Conservation (phyloP, 257 asterid species). For the Ballota nigra region DNA sequence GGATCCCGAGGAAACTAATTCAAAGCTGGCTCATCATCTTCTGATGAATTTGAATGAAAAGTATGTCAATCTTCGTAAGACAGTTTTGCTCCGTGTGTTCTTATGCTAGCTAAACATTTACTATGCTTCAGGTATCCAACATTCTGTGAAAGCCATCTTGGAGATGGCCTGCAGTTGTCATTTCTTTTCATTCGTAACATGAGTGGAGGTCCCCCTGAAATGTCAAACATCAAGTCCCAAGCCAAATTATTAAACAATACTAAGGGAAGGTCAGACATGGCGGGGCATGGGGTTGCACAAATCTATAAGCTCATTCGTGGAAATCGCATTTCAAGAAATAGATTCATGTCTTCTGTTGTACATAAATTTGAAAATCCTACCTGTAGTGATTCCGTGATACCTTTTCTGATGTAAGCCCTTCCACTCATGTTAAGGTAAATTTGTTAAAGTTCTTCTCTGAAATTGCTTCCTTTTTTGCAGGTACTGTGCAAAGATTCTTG, state of each 20-base stretch:
- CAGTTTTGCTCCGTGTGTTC: constrained; percentile 1
- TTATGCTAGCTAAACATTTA: constrained; percentile 27
- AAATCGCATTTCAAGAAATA: constrained; percentile 86
- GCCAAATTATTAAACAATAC: constrained; percentile 44
- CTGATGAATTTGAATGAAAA: constrained; percentile 97
- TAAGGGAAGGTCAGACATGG: constrained; percentile 62
- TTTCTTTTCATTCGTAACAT: constrained; percentile 78
- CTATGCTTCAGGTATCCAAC: constrained; percentile 79
- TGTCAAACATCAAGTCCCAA: constrained; percentile 40
- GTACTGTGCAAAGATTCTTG: constrained; percentile 90
- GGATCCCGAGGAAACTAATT: constrained; percentile 76
- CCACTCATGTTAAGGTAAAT: constrained; percentile 9
- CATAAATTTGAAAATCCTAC: constrained; percentile 84
- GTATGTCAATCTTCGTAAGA: constrained; percentile 38
- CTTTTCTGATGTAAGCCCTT: constrained; percentile 70
- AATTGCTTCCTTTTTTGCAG: constrained; percentile 45
- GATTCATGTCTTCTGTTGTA: constrained; percentile 90
- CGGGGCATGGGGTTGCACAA: constrained; percentile 87
- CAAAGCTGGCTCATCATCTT: constrained; percentile 88
- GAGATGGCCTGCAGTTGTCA: constrained; percentile 95
- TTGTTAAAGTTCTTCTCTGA: constrained; percentile 20
- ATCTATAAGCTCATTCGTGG: constrained; percentile 95
- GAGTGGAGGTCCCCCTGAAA: constrained; percentile 46
- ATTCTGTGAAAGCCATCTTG: constrained; percentile 94
- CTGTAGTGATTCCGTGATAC: constrained; percentile 55